Base-by-base conservation (phyloP, 495 filamentous ascomycete species). In the Penicillium soppii region DNA sequence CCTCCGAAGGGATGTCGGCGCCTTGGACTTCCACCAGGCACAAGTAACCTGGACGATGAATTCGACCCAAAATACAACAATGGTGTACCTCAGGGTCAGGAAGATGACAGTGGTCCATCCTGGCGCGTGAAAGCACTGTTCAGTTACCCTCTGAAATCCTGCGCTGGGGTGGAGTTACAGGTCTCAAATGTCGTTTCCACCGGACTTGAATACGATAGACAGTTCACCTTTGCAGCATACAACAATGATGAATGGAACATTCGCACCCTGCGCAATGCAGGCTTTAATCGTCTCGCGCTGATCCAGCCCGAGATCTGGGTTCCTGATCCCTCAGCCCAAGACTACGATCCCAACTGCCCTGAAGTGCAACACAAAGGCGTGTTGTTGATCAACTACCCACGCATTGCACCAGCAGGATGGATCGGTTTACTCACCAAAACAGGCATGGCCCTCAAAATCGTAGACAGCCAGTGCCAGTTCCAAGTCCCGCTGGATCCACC, bases 91-190 rank as follows among this genome's bases (percentile, higher is more conserved):
- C 27, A 46, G 8, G 41, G 42, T 8, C 40, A 58, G 4, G 44
- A 51, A 8, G 47, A 61, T 8, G 48, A 54, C 9, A 62, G 60
- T 5, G 42, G 37, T 1, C 65, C 69, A 4, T 48, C 64, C 45
- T 86, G 79, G 79, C 77, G 63, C 17, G 74, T 97, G 56, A 90
- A 91, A 66, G 88, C 87, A 40, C 78, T 96, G 32, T 91, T 86
- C 73, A 85, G 90, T 33, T 95, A 92, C 65, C 92, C 92, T 0
- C 72, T 96, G 57, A 97, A 97, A 72, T 90, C 87, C 50, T 96
- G 92, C 64, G 75, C 78, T 53, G 89, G 86, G 12, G 83, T 96
- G 16, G 90, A 96, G 68, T 62, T 96, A 43, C 70, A 79, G 45
- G 59, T 74, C 43, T 83, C 81, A 36, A 82, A 83, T 42, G 78